Evolutionary conservation across 805 yeast genomes (phyloP), one percentile per base, ranked within the genome.

Genomic region (Barnettozyma botsteinii): DNA sequence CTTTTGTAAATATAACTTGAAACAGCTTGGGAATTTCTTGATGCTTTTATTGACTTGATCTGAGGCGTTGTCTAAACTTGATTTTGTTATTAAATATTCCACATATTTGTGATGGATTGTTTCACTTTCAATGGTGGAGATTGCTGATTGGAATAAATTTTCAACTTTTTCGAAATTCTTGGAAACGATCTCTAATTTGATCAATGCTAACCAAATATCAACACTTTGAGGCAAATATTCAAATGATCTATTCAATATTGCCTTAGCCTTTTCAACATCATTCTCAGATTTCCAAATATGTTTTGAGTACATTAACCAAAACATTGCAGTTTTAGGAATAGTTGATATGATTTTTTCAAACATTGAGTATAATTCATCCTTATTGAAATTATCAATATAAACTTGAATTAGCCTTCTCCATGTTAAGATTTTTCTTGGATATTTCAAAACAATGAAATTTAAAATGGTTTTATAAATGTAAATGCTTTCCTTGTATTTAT

Each of bases 221-320:
- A 76, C 80, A 44, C 64, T 67, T 0, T 59, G 47, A 1, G 81
- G 73, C 8, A 73, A 59, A 3, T 49, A 39, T 5, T 62, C 53
- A 31, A 73, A 55, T 0, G 83, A 82, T 12, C 66, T 61, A 3
- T 63, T 53, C 6, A 88, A 60, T 4, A 85, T 72, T 1, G 53
- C 49, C 38, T 79, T 63, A 0, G 95, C 83, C 4, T 65, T 71
- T 1, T 55, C 61, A 1, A 71, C 50, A 48, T 82, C 77, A 1
- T 35, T 33, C 6, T 62, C 69, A 19, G 64, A 41, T 32, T 62
- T 59, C 81, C 87, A 78, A 38, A 71, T 65, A 50, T 83, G 89
- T 48, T 81, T 81, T 0, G 95, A 83, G 53, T 75, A 85, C 77
- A 81, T 75, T 37, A 86, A 59, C 60, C 76, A 71, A 31, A 86